Conservation (phyloP, 768 basidiomycete species). For the Nidularia pulvinata region DNA sequence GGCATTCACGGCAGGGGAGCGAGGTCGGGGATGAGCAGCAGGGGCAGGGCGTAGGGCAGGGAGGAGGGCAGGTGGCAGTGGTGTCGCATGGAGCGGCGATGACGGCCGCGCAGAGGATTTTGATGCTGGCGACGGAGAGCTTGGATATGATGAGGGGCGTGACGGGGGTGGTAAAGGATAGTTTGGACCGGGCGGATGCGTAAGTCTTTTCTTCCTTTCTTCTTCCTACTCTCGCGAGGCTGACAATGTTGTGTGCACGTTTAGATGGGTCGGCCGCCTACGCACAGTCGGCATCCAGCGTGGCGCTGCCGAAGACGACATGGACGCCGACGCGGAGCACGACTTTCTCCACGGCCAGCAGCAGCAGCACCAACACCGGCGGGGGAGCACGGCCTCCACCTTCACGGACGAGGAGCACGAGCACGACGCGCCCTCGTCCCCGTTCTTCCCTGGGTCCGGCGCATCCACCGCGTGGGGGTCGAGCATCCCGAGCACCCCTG, state of each 20-base stretch:
- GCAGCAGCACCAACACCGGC: too few species aligned
- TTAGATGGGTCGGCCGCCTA: conserved; percentile 88
- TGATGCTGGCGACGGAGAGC: conserved; percentile 88
- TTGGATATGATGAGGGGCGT: conserved; percentile 92
- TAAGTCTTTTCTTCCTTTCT: too few species aligned
- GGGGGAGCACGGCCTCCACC: background rate
- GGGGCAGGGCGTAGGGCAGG: background rate
- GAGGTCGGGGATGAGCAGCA: conserved; percentile 1
- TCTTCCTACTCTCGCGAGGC: too few species aligned
- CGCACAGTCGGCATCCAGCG: conserved; percentile 77
- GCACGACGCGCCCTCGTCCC: conserved; percentile 18
- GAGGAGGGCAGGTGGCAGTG: conserved; percentile 1
- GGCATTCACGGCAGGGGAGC: too few species aligned
- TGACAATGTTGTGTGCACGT: too few species aligned
- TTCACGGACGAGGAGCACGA: too few species aligned
- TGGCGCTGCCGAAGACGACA: too few species aligned
- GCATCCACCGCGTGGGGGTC: conserved; percentile 25
- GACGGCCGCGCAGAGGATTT: conserved; percentile 76
- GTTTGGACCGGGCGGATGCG: conserved; percentile 86
- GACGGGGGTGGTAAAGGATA: conserved; percentile 86
- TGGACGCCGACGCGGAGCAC: too few species aligned
- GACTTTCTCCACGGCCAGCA: too few species aligned
- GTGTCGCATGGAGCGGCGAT: conserved; percentile 56
- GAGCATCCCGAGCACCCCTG: conserved; percentile 32
- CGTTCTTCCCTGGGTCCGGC: conserved; percentile 20